Percentiles rank a stretch among this genome's conserved stretches.
These are phyloP conservation scores for Suillus decipiens DNA, from an alignment of 768 basidiomycete genomes.

Conservation along the genomic window DNA sequence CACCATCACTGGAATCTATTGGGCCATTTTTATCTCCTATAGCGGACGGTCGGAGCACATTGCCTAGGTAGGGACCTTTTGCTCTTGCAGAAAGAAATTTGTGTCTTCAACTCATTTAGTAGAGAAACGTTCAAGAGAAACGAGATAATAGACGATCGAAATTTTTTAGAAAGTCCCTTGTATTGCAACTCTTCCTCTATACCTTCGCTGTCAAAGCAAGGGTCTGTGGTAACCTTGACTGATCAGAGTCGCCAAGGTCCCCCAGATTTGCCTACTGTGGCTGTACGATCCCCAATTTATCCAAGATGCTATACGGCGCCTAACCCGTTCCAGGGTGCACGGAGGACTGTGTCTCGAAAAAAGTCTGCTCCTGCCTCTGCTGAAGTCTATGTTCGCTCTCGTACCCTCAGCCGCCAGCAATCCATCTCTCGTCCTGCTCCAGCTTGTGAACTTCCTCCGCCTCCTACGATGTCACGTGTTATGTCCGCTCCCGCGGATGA, in stretches of 20 bases:
- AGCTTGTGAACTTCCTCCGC: conserved; percentile 39
- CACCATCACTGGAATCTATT: neutral
- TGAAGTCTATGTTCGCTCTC: conserved; percentile 23
- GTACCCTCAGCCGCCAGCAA: conserved; percentile 43
- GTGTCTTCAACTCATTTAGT: neutral
- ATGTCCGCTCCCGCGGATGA: neutral
- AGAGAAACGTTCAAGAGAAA: neutral
- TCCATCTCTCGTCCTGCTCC: conserved; percentile 43
- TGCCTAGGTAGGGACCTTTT: conserved; percentile 7
- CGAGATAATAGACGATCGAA: neutral
- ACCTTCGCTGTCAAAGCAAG: conserved; percentile 25
- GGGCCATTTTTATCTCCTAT: conserved; percentile 9
- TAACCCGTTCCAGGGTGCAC: conserved; percentile 27
- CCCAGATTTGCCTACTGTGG: conserved; percentile 28
- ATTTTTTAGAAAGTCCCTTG: neutral
- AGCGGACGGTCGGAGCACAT: conserved; percentile 12
- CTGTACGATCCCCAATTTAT: conserved; percentile 43
- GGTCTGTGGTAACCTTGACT: conserved; percentile 35
- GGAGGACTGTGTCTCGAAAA: conserved; percentile 33
- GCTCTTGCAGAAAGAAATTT: neutral
- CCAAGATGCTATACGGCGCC: conserved; percentile 53
- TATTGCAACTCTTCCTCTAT: conserved; percentile 19
- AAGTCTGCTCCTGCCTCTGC: conserved; percentile 12
- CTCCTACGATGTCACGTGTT: conserved; percentile 41
- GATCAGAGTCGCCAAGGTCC: conserved; percentile 34